A percentile compares a stretch with the other conserved stretches of the same genome.
Evolutionary conservation across 371 early-diverging fungal genomes (phyloP).

Genomic region (Capillidium heterosporum): DNA sequence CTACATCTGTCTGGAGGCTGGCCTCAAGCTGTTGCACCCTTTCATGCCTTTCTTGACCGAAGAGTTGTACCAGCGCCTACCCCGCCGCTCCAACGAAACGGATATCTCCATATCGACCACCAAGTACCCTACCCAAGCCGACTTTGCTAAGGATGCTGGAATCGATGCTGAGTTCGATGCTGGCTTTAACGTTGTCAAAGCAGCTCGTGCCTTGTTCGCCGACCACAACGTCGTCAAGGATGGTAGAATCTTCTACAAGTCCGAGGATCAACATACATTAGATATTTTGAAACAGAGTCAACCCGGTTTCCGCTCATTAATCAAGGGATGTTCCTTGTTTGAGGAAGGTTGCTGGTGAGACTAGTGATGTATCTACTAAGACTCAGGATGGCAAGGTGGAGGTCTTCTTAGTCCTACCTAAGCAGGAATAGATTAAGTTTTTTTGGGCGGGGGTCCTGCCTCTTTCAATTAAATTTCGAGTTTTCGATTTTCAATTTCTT

Average conservation of each 20-base stretch:
- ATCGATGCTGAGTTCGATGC: constrained; percentile 62
- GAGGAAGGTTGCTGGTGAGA: neutral
- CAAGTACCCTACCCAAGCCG: constrained; percentile 30
- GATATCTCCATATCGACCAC: constrained; percentile 41
- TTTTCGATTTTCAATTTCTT: too few relatives aligned
- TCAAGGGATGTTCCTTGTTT: constrained; percentile 1
- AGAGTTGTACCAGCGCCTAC: constrained; percentile 92
- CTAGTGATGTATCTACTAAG: neutral
- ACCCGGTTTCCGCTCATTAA: neutral
- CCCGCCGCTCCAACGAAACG: constrained; percentile 42
- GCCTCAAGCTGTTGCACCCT: constrained; percentile 88
- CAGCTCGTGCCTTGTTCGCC: constrained; percentile 52
- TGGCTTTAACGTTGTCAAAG: constrained; percentile 52
- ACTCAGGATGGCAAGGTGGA: neutral
- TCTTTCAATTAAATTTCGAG: too few relatives aligned
- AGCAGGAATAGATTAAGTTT: neutral
- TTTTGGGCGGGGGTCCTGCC: too few relatives aligned
- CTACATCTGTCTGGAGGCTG: constrained; percentile 87
- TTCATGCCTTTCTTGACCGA: constrained; percentile 99
- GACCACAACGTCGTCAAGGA: constrained; percentile 11
- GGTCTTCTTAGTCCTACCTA: neutral
- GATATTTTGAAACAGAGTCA: neutral
- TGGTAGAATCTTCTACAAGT: neutral
- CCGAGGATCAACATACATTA: neutral
- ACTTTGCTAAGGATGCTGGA: constrained; percentile 24